phyloP scores from a whole-genome alignment of 306 rosid genomes.

The Malus orientalis region DNA sequence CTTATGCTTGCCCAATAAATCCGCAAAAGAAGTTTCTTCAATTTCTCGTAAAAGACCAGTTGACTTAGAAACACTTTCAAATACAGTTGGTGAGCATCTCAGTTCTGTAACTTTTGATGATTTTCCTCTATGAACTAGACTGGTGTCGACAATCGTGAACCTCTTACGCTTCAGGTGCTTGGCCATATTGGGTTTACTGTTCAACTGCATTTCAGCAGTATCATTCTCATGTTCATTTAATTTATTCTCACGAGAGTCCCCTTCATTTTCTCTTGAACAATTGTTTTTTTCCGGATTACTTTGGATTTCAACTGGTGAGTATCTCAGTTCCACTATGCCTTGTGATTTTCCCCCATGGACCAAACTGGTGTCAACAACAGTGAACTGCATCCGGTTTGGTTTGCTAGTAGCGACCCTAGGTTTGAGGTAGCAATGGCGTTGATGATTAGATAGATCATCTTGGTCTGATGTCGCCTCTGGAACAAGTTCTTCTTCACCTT shows the following conservation, averaged over 20 bases:
- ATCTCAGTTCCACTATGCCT: constrained; percentile 36
- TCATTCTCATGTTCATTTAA: constrained; percentile 19
- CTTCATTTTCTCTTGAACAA: constrained; percentile 20
- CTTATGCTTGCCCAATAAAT: constrained; percentile 12
- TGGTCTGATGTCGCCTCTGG: constrained; percentile 39
- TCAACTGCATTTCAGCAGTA: constrained; percentile 21
- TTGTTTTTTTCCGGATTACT: background rate
- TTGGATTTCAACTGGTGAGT: constrained; percentile 28
- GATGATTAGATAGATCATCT: constrained; percentile 30
- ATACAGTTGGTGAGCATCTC: constrained; percentile 33
- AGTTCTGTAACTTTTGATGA: constrained; percentile 34
- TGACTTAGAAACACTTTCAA: constrained; percentile 28
- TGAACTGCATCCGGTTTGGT: constrained; percentile 32
- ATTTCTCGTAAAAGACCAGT: constrained; percentile 26
- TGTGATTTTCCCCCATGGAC: constrained; percentile 37
- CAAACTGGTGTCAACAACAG: constrained; percentile 51
- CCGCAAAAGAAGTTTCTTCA: constrained; percentile 7
- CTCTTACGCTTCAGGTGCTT: constrained; percentile 22
- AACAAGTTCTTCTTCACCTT: constrained; percentile 37
- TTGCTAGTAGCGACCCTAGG: constrained; percentile 39
- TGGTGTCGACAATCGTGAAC: constrained; percentile 53
- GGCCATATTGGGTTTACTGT: constrained; percentile 24
- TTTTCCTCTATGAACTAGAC: constrained; percentile 39
- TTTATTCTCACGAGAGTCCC: constrained; percentile 13
- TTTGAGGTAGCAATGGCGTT: constrained; percentile 58